These are phyloP conservation scores for Cladosporium colombiae DNA, from an alignment of 2,329 filamentous ascomycete genomes.

Conservation along the genomic window DNA sequence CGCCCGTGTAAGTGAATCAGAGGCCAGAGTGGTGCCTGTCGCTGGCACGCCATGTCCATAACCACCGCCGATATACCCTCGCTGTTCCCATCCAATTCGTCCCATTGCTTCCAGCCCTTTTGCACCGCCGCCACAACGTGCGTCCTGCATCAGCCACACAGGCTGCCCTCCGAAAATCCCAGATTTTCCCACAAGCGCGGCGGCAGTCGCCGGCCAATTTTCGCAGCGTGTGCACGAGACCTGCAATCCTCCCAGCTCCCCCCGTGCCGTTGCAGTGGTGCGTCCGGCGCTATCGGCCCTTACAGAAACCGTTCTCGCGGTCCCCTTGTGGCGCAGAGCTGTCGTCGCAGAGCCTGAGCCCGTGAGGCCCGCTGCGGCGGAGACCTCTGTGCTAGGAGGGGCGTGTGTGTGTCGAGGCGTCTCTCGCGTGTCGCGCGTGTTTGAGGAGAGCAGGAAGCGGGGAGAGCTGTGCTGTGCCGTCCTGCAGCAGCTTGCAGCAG, in stretches of 20 bases:
- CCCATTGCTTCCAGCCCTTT: constrained; percentile 10
- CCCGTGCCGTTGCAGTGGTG: neutral
- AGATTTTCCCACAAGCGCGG: constrained; percentile 11
- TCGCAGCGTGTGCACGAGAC: constrained; percentile 9
- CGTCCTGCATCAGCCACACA: constrained; percentile 9
- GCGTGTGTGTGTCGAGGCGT: no score
- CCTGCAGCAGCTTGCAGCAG: neutral
- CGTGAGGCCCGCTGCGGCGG: neutral
- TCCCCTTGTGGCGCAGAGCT: constrained; percentile 12
- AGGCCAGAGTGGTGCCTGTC: neutral
- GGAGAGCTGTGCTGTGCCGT: constrained; percentile 1
- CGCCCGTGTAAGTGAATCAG: neutral
- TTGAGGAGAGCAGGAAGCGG: neutral
- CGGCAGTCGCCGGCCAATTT: constrained; percentile 10
- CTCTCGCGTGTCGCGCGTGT: neutral
- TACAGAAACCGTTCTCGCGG: constrained; percentile 9
- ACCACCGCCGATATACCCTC: neutral
- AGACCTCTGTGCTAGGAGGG: no score
- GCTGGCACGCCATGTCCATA: neutral
- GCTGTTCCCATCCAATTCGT: constrained; percentile 9
- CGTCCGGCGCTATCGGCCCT: constrained; percentile 6
- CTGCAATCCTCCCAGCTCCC: constrained; percentile 3
- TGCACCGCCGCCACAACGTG: neutral
- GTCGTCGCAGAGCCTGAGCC: constrained; percentile 4
- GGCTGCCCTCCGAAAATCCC: constrained; percentile 10